Percentiles rank a stretch among this genome's conserved stretches.
Evolutionary conservation across 2,329 filamentous ascomycete species (phyloP).

Genomic region (Aspergillus sp.): DNA sequence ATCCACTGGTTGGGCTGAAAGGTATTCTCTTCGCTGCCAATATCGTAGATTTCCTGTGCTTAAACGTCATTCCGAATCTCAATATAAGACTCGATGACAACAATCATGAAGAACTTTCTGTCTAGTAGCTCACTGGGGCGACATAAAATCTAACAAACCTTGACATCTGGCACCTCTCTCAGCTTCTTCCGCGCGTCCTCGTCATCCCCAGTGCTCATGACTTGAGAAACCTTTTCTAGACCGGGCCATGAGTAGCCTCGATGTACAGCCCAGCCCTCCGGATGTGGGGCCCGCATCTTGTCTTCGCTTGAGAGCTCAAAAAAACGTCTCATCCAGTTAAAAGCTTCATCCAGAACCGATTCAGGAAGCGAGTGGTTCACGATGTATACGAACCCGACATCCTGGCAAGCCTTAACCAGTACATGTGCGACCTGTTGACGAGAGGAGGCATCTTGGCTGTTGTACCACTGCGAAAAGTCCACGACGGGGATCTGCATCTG

Average conservation of each 20-base stretch:
- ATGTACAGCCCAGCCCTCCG: conserved; percentile 52
- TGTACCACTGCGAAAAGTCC: conserved; percentile 43
- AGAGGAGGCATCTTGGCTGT: conserved; percentile 28
- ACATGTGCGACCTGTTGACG: conserved; percentile 40
- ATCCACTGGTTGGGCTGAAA: conserved; percentile 55
- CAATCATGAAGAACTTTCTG: fast-evolving
- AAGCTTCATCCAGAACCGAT: conserved; percentile 46
- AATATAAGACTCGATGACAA: background rate
- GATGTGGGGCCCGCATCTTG: conserved; percentile 55
- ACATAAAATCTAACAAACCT: conserved; percentile 40
- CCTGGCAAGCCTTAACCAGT: conserved; percentile 45
- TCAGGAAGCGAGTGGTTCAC: conserved; percentile 50
- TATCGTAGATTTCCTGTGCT: conserved; percentile 54
- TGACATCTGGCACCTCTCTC: conserved; percentile 53
- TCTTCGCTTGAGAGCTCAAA: conserved; percentile 49
- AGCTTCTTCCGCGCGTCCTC: conserved; percentile 46
- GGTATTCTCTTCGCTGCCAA: conserved; percentile 51
- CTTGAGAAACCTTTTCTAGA: conserved; percentile 56
- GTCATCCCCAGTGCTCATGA: conserved; percentile 44
- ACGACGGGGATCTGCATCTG: conserved; percentile 40
- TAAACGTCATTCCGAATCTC: background rate
- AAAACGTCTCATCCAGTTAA: conserved; percentile 47
- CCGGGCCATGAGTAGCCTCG: conserved; percentile 60
- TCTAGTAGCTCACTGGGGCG: background rate
- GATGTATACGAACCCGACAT: conserved; percentile 54